phyloP scores from a whole-genome alignment of 768 basidiomycete genomes.

The Pisolithus microcarpus region DNA sequence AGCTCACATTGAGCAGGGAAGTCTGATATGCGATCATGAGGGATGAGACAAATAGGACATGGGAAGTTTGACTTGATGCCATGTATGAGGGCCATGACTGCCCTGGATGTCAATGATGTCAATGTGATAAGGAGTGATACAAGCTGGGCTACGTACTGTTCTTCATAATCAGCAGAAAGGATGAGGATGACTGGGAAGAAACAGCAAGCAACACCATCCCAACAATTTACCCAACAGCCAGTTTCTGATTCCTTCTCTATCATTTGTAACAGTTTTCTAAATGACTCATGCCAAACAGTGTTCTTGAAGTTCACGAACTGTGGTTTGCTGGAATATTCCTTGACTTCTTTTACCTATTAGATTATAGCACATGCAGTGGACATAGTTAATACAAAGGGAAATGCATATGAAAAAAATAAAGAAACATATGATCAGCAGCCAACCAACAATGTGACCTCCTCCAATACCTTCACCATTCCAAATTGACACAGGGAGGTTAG shows the following conservation, averaged over 20 bases:
- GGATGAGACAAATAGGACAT: conserved; percentile 33
- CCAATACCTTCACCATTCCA: too few relatives aligned
- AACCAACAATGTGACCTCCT: too few relatives aligned
- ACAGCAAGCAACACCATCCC: conserved; percentile 20
- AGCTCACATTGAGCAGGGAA: conserved; percentile 7
- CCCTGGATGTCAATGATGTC: conserved; percentile 18
- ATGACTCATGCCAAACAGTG: conserved; percentile 8
- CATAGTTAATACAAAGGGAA: too few relatives aligned
- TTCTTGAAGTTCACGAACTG: conserved; percentile 7
- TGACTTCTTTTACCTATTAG: conserved; percentile 3
- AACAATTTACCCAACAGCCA: conserved; percentile 17
- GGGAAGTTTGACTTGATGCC: conserved; percentile 31
- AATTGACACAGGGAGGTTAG: background rate
- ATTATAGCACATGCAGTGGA: too few relatives aligned
- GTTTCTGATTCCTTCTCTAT: conserved; percentile 1
- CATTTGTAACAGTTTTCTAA: conserved; percentile 3
- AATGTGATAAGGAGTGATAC: conserved; percentile 9
- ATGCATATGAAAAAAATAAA: too few relatives aligned
- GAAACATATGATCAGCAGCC: too few relatives aligned
- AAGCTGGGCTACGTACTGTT: conserved; percentile 34
- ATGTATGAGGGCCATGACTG: conserved; percentile 14
- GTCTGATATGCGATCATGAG: conserved; percentile 17
- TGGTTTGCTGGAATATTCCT: conserved; percentile 1
- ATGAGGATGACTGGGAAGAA: conserved; percentile 33
- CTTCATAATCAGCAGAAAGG: conserved; percentile 37